Conservation (phyloP, 768 basidiomycete genomes). For the Phlebiopsis gigantea region DNA sequence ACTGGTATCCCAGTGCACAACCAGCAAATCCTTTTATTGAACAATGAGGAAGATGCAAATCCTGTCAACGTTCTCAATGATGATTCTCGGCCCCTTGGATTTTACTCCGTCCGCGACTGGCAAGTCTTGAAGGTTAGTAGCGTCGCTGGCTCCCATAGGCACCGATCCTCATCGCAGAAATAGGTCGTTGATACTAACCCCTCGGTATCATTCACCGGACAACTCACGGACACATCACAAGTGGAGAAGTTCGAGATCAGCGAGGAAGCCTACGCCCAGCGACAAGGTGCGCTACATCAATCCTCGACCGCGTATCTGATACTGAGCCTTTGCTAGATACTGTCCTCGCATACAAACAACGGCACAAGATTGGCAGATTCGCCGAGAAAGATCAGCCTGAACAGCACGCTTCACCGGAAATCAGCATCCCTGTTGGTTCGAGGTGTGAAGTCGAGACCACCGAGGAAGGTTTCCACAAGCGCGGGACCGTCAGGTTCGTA, state of each 20-base stretch:
- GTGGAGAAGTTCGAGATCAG: conserved; percentile 93
- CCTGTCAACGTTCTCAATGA: conserved; percentile 57
- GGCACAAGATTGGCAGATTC: conserved; percentile 85
- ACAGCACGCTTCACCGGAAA: conserved; percentile 21
- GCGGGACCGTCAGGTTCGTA: conserved; percentile 83
- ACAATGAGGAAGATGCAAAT: conserved; percentile 47
- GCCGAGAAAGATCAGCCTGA: conserved; percentile 41
- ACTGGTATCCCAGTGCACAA: conserved; percentile 83
- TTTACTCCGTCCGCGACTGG: conserved; percentile 69
- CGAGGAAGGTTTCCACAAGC: conserved; percentile 66
- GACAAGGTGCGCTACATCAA: conserved; percentile 54
- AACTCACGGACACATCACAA: conserved; percentile 76
- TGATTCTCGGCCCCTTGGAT: conserved; percentile 62
- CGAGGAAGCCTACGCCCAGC: conserved; percentile 71
- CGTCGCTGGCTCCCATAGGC: background rate
- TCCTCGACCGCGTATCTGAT: background rate
- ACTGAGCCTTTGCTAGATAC: conserved; percentile 51
- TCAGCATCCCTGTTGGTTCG: conserved; percentile 60
- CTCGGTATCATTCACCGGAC: conserved; percentile 68
- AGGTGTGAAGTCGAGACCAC: conserved; percentile 79
- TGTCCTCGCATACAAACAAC: conserved; percentile 84
- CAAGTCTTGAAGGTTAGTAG: conserved; percentile 73
- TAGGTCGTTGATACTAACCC: conserved; percentile 79
- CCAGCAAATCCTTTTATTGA: conserved; percentile 62
- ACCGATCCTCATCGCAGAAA: background rate